Conservation (phyloP, 73 alveolate species). For the Stentor roeselii region DNA sequence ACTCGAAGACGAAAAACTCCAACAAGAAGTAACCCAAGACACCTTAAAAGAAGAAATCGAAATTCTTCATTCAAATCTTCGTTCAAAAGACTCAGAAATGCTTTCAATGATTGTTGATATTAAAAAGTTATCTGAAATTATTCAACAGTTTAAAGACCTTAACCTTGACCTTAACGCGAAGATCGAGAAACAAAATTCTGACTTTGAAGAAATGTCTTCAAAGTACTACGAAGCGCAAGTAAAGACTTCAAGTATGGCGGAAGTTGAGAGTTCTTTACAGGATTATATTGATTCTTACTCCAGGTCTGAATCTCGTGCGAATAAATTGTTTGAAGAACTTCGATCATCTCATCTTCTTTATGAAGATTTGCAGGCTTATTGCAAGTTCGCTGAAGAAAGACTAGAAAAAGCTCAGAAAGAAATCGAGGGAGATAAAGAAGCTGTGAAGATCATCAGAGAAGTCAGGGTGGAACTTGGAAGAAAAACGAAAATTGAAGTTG, state of each 20-base stretch:
- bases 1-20: neutral
- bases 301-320: neutral
- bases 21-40: neutral
- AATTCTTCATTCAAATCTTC: neutral
- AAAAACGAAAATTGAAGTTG: neutral
- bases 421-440: neutral
- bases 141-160: neutral
- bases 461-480: neutral
- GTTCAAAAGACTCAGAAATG: neutral
- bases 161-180: neutral
- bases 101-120: neutral
- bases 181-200: neutral
- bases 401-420: neutral
- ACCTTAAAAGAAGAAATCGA: constrained; percentile 3
- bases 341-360: neutral
- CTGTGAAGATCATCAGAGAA: neutral
- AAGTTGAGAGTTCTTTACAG: constrained; percentile 5
- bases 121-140: constrained; percentile 16
- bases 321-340: neutral
- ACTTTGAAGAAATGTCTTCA: neutral
- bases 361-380: neutral
- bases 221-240: neutral
- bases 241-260: neutral
- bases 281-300: neutral
- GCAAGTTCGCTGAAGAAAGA: neutral